A percentile compares a stretch with the other conserved stretches of the same genome.
These are phyloP conservation scores for Vicia sativa DNA, from an alignment of 306 rosid genomes.

Conservation along the genomic window DNA sequence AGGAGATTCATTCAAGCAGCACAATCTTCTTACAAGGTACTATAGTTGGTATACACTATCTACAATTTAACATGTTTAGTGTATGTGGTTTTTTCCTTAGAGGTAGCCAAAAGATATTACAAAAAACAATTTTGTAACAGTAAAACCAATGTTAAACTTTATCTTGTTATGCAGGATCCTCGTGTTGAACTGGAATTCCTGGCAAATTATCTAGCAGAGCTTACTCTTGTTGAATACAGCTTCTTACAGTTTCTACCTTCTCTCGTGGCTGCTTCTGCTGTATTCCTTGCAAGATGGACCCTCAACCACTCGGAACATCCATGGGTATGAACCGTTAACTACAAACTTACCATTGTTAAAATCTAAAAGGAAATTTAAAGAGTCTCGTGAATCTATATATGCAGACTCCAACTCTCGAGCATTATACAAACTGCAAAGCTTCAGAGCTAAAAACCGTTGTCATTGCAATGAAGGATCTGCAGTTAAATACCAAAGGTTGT, in stretches of 20 bases:
- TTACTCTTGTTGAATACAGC: conserved; percentile 73
- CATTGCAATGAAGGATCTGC: conserved; percentile 73
- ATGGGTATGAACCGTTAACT: conserved; percentile 61
- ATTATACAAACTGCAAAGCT: conserved; percentile 71
- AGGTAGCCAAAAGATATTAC: background rate
- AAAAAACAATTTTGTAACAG: background rate
- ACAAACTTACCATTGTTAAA: background rate
- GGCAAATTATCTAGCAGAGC: conserved; percentile 85
- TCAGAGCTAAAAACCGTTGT: conserved; percentile 68
- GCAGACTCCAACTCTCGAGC: conserved; percentile 82
- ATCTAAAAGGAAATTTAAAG: conserved; percentile 9
- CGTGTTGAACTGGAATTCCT: conserved; percentile 64
- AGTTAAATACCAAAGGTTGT: conserved; percentile 60
- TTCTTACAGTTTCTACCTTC: conserved; percentile 83
- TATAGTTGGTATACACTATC: conserved; percentile 6
- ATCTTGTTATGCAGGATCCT: conserved; percentile 54
- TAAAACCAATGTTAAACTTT: conserved; percentile 11
- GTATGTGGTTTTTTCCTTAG: background rate
- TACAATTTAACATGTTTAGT: conserved; percentile 1
- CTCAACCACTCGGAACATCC: conserved; percentile 71
- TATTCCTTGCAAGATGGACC: conserved; percentile 93
- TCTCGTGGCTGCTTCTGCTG: conserved; percentile 80
- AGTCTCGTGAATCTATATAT: conserved; percentile 28
- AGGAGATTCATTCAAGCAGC: conserved; percentile 92
- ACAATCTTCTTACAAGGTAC: conserved; percentile 71